Conservation (phyloP, 176 grass and related monocot species). For the Zoysia pacifica region DNA sequence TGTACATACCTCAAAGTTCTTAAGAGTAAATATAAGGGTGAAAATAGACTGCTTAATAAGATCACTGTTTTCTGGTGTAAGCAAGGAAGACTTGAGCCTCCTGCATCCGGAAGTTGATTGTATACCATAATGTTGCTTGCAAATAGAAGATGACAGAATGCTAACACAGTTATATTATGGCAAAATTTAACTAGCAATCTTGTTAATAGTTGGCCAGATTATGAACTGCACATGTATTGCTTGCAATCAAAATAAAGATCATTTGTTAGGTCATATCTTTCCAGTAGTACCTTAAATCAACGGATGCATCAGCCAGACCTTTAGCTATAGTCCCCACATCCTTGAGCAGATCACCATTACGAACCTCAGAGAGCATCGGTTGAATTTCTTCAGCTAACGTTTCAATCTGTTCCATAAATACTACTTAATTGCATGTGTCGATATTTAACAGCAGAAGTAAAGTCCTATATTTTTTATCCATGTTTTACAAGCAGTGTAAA, state of each 20-base stretch:
- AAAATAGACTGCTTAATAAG: constrained; percentile 88
- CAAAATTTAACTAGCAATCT: background rate
- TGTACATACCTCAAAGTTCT: constrained; percentile 82
- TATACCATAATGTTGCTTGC: background rate
- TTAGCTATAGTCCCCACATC: constrained; percentile 93
- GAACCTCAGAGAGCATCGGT: constrained; percentile 83
- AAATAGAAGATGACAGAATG: background rate
- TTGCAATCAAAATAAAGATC: background rate
- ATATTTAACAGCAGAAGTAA: constrained; percentile 10
- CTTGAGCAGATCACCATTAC: constrained; percentile 71
- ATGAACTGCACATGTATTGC: background rate
- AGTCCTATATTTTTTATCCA: background rate
- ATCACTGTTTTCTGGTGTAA: constrained; percentile 82
- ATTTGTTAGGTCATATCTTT: constrained; percentile 1
- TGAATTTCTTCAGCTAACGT: constrained; percentile 86
- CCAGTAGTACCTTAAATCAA: constrained; percentile 76
- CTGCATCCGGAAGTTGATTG: constrained; percentile 46
- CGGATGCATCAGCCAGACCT: constrained; percentile 71
- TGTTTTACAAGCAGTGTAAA: constrained; percentile 16
- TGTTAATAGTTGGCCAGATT: background rate
- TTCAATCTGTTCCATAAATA: constrained; percentile 83
- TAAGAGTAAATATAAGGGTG: constrained; percentile 89
- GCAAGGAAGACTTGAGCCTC: constrained; percentile 72
- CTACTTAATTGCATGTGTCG: constrained; percentile 41
- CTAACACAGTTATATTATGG: background rate